Conservation (phyloP, 805 yeast species). For the Suhomyces canberraensis region DNA sequence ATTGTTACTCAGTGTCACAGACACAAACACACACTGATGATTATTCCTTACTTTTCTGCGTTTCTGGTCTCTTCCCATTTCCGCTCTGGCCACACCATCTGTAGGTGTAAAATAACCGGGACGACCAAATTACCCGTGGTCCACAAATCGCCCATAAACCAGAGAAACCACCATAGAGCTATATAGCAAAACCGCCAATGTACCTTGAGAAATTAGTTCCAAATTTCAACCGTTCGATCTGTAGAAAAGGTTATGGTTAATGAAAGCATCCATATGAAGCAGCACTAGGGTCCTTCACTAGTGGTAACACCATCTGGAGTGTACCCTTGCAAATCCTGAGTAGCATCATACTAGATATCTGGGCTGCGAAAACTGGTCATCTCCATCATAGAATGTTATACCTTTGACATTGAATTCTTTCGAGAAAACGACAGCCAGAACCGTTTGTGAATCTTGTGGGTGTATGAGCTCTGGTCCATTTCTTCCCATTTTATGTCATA, state of each 20-base stretch:
- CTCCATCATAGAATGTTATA: constrained; percentile 84
- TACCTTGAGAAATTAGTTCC: constrained; percentile 89
- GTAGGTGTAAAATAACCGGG: constrained; percentile 87
- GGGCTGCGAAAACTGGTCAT: constrained; percentile 88
- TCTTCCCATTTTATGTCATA: too few species aligned
- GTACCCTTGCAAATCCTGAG: constrained; percentile 91
- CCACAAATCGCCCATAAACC: constrained; percentile 98
- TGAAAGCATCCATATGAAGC: constrained; percentile 75
- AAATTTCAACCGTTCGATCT: constrained; percentile 88
- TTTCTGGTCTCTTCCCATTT: too few species aligned
- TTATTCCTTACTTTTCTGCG: too few species aligned
- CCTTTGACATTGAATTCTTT: constrained; percentile 92
- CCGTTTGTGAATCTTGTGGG: constrained; percentile 48
- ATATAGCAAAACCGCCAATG: constrained; percentile 65
- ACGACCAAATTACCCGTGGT: constrained; percentile 85
- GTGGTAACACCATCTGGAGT: constrained; percentile 88
- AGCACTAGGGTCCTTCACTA: constrained; percentile 64
- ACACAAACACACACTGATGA: too few species aligned
- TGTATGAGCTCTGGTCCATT: too few species aligned
- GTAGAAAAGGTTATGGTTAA: constrained; percentile 75
- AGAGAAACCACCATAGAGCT: constrained; percentile 73
- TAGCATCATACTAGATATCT: constrained; percentile 81
- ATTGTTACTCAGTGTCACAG: too few species aligned
- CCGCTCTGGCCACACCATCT: constrained; percentile 86
- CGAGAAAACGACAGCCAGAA: constrained; percentile 72